Percentiles rank a stretch among this genome's conserved stretches.
These are phyloP conservation scores for Solanum lycopersicoides DNA, from an alignment of 257 asterid species.

Conservation along the genomic window DNA sequence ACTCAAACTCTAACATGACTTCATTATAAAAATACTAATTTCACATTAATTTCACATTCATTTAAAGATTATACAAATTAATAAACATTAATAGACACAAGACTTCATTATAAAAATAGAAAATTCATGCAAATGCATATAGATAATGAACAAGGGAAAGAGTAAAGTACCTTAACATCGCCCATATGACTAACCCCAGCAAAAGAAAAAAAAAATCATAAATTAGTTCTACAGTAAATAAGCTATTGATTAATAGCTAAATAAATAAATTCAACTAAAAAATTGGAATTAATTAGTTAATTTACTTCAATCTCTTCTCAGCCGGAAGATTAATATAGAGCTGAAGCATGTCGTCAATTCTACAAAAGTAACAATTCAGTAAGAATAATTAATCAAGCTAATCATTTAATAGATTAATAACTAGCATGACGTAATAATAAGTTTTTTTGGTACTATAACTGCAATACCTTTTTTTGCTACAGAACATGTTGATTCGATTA, in stretches of 20 bases:
- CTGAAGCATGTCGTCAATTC: too few species aligned
- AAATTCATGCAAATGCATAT: not conserved
- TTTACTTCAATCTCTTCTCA: too few species aligned
- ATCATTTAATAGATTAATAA: too few species aligned
- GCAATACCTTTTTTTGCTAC: too few species aligned
- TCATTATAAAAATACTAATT: not conserved
- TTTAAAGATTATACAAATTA: not conserved
- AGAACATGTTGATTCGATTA: too few species aligned
- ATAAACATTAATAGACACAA: not conserved
- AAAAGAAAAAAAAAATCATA: not conserved
- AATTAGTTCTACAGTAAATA: not conserved
- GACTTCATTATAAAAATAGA: not conserved
- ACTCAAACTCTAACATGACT: not conserved
- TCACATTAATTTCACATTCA: not conserved
- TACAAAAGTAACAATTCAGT: too few species aligned
- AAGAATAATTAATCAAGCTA: too few species aligned
- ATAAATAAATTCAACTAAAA: not conserved
- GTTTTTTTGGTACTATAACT: too few species aligned
- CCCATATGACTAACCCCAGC: slow-evolving; percentile 21
- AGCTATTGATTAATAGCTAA: too few species aligned
- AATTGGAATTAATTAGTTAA: too few species aligned
- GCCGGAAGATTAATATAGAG: too few species aligned
- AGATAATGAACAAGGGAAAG: not conserved
- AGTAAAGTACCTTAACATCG: slow-evolving; percentile 36
- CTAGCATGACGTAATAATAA: too few species aligned